phyloP scores from a whole-genome alignment of 208 protist species.

The Angomonas ambiguus region DNA sequence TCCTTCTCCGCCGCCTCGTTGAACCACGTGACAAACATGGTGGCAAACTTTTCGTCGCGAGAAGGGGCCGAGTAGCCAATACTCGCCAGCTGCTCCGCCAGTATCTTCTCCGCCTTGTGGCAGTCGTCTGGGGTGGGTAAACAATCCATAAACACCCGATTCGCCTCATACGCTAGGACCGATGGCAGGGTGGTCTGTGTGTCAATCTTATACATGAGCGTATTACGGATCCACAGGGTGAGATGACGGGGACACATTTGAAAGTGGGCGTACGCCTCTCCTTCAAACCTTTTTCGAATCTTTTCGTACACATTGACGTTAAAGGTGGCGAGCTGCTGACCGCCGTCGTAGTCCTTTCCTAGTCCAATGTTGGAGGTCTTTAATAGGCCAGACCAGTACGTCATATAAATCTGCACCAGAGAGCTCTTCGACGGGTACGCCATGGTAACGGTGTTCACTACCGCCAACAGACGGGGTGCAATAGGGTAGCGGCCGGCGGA shows the following conservation, averaged over 20 bases:
- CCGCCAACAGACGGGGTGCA: constrained; percentile 92
- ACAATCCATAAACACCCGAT: constrained; percentile 93
- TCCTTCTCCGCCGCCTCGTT: constrained; percentile 24
- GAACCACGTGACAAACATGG: constrained; percentile 89
- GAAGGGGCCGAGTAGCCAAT: constrained; percentile 76
- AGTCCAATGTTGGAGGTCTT: constrained; percentile 41
- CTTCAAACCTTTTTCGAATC: constrained; percentile 85
- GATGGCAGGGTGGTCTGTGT: constrained; percentile 83
- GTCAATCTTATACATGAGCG: constrained; percentile 92
- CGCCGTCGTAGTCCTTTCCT: constrained; percentile 65
- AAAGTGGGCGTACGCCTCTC: constrained; percentile 94
- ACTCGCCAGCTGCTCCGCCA: constrained; percentile 76
- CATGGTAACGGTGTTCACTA: constrained; percentile 90
- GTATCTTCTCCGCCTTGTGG: constrained; percentile 51
- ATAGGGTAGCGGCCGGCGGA: constrained; percentile 92
- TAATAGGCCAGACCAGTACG: constrained; percentile 85
- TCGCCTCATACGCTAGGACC: constrained; percentile 90
- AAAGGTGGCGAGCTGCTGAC: constrained; percentile 84
- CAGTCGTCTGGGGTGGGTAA: constrained; percentile 82
- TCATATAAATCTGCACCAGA: constrained; percentile 90
- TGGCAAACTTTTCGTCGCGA: constrained; percentile 67
- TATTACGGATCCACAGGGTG: constrained; percentile 90
- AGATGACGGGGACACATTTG: constrained; percentile 95
- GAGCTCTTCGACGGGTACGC: constrained; percentile 86
- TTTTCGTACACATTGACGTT: constrained; percentile 93